Conservation (phyloP, 2,329 filamentous ascomycete genomes). For the Ophiostoma populinum region DNA sequence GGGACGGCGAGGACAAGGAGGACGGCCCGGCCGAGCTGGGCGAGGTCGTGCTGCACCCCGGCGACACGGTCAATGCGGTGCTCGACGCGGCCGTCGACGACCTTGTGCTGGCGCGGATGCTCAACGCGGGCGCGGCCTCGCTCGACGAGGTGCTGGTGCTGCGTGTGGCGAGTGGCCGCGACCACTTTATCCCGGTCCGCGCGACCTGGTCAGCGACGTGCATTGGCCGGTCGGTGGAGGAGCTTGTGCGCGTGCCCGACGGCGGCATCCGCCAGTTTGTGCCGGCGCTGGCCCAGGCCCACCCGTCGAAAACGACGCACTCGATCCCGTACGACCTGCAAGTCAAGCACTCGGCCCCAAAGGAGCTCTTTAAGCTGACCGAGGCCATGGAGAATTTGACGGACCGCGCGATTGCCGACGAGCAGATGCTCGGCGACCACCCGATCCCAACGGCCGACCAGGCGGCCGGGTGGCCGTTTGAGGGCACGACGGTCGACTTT, state of each 20-base stretch:
- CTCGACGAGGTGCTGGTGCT: conserved; percentile 83
- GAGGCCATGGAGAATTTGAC: conserved; percentile 50
- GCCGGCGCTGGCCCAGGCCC: conserved; percentile 12
- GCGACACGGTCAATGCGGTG: conserved; percentile 58
- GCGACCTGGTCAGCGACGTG: conserved; percentile 67
- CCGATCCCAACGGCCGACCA: conserved; percentile 29
- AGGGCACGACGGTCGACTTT: not conserved
- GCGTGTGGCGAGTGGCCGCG: conserved; percentile 64
- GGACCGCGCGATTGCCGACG: conserved; percentile 40
- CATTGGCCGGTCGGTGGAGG: conserved; percentile 73
- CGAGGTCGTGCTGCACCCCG: conserved; percentile 60
- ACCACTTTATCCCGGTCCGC: conserved; percentile 76
- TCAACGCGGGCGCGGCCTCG: conserved; percentile 50
- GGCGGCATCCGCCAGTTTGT: conserved; percentile 51
- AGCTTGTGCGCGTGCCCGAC: conserved; percentile 69
- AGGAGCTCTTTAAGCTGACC: conserved; percentile 78
- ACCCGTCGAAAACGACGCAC: conserved; percentile 16
- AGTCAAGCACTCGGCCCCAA: conserved; percentile 63
- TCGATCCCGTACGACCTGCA: conserved; percentile 37
- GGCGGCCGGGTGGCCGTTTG: conserved; percentile 41
- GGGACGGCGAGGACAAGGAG: conserved; percentile 19
- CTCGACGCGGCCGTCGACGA: conserved; percentile 51
- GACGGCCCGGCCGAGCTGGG: conserved; percentile 16
- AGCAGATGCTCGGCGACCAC: conserved; percentile 40
- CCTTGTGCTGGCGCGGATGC: conserved; percentile 41